Base-by-base conservation (phyloP, 139 green algal genomes). In the Coccomyxa sp. region DNA sequence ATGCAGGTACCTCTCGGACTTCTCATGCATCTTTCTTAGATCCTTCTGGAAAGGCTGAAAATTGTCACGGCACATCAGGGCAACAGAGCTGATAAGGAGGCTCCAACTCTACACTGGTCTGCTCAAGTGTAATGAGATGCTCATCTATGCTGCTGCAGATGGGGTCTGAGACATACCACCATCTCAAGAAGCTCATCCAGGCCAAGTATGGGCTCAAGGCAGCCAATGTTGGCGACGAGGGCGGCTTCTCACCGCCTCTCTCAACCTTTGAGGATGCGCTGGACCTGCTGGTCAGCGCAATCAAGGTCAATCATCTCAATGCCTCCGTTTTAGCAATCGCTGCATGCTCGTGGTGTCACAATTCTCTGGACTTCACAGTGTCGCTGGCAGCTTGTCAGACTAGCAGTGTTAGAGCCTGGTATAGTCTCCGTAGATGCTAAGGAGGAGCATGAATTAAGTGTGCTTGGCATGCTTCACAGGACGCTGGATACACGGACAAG, bases 141-240 rank as follows among this genome's bases (percentile, higher is more conserved):
- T 58, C 44, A 27, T 14, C 10, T 58, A 14, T 10, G 44, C 12
- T 58, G 44, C 95, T 99, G 93, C 90, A 89, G 37, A 97, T 98
- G 91, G 93, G 94, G 38, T 85, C 79, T 70, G 93, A 98, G 90
- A 95, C 99, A 73, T 99, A 99, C 91, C 94, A 98, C 88, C 86
- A 92, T 78, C 93, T 99, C n/a, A 99, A 99, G 91, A 70, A 68
- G 73, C 89, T 98, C 68, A 97, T 99, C 88, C 98, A 99, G 95
- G 92, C 93, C 74, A 98, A 99, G 92, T 99, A 99, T 79, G 95
- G 96, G 58, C 93, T 97, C 87, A 96, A 99, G 74, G 94, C 96
- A 7, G 93, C 88, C 86, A 99, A 99, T 79, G 96, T 99, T 36
- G 97, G 97, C 44, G 97, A 99, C 79, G 97, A 99, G 92, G 97